Percentiles rank a stretch among this genome's conserved stretches.
These are phyloP conservation scores for Chalara sp. DNA, from an alignment of 2,329 filamentous ascomycete genomes.

Conservation along the genomic window DNA sequence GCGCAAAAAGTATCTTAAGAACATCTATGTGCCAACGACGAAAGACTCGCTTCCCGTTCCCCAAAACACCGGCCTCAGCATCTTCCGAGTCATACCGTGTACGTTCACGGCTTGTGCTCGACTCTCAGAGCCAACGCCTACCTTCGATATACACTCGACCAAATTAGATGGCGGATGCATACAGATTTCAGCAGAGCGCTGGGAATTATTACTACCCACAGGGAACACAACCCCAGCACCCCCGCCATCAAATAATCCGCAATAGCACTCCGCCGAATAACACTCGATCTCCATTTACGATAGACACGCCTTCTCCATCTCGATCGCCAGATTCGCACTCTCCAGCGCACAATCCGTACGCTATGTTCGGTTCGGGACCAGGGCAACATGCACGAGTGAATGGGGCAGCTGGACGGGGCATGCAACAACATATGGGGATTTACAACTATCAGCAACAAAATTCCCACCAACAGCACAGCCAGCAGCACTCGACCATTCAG, in stretches of 20 bases:
- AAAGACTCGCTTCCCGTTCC: slow-evolving; percentile 23
- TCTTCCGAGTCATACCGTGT: slow-evolving; percentile 3
- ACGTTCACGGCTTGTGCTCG: slow-evolving; percentile 17
- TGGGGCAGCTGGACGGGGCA: slow-evolving; percentile 51
- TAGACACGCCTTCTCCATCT: slow-evolving; percentile 48
- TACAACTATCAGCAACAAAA: slow-evolving; percentile 60
- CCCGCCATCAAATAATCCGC: slow-evolving; percentile 37
- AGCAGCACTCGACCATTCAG: slow-evolving; percentile 55
- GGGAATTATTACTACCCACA: slow-evolving; percentile 52
- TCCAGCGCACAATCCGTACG: slow-evolving; percentile 26
- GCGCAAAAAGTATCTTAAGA: slow-evolving; percentile 15
- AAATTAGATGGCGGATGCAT: slow-evolving; percentile 64
- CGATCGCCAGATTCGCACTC: slow-evolving; percentile 44
- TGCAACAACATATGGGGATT: slow-evolving; percentile 41
- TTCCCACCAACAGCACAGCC: slow-evolving; percentile 44
- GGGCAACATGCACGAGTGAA: slow-evolving; percentile 72
- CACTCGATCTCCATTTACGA: slow-evolving; percentile 29
- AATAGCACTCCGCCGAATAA: slow-evolving; percentile 37
- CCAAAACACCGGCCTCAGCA: slow-evolving; percentile 21
- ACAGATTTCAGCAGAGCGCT: slow-evolving; percentile 54
- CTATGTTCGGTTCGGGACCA: slow-evolving; percentile 68
- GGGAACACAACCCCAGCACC: slow-evolving; percentile 30
- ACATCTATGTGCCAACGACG: slow-evolving; percentile 29
- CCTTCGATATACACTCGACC: slow-evolving; percentile 17
- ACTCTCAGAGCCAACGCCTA: slow-evolving; percentile 17